Percentiles rank a stretch among this genome's conserved stretches.
phyloP scores from a whole-genome alignment of 768 basidiomycete species.

The Podaxis mareebaensis region DNA sequence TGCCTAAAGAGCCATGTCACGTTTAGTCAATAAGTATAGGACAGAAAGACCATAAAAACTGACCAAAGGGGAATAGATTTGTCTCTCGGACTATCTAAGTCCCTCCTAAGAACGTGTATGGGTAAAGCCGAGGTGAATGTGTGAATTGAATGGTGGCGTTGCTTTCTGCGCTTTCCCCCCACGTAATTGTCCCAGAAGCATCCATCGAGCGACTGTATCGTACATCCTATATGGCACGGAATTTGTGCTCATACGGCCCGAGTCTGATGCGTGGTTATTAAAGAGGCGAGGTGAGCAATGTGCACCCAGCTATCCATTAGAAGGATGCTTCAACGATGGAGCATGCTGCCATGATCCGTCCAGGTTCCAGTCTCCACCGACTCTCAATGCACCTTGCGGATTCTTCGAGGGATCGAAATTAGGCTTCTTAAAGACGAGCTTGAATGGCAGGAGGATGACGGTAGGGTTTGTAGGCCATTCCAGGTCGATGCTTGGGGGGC shows the following conservation, averaged over 20 bases:
- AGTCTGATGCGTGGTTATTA: neutral
- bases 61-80: slow-evolving; percentile 2
- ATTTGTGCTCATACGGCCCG: neutral
- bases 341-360: slow-evolving; percentile 1
- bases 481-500: too few relatives aligned
- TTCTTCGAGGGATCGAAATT: neutral
- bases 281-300: neutral
- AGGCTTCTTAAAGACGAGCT: neutral
- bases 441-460: too few relatives aligned
- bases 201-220: slow-evolving; percentile 1
- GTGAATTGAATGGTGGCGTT: neutral
- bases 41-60: neutral
- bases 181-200: neutral
- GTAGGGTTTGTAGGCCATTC: too few relatives aligned
- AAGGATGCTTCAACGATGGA: neutral
- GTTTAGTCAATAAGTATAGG: neutral
- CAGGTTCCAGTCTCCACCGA: neutral
- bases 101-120: neutral
- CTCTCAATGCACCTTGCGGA: neutral
- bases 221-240: neutral
- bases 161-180: neutral
- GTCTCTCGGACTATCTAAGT: neutral
- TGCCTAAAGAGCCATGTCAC: neutral
- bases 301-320: neutral
- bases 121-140: slow-evolving; percentile 1